Base-by-base conservation (phyloP, 2,329 filamentous ascomycete genomes). In the Scedosporium boydii region DNA sequence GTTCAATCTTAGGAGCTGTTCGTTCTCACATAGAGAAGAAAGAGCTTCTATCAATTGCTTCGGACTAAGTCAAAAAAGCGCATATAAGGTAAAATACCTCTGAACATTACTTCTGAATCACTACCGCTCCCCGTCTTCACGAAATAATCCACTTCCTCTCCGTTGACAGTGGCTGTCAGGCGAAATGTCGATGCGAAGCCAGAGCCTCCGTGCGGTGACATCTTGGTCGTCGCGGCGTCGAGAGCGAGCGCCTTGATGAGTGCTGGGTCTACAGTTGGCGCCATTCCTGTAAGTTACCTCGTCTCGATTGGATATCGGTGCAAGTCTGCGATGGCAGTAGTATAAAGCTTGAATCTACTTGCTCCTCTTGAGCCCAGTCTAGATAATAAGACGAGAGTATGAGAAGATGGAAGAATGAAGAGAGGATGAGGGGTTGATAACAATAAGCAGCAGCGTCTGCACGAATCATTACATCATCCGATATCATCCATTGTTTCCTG, bases 121-220 rank as follows among this genome's bases (percentile, higher is more conserved):
- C 75, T 70, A 0, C 87, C 87, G 4, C 72, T 74, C 0, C 86
- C 87, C 0, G 82, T 90, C 74, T 93, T 93, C 73, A 93, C 82
- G 71, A 93, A 93, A 69, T 82, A 92, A 21, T 78, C 75, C 66
- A 76, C 78, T 1, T 79, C 75, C 53, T 75, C 75, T 34, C 82
- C 84, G 67, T 84, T 75, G 16, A 72, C 66, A 3, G 76, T 72
- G 3, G 75, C 73, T 14, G 75, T 75, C 60, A 82, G 69, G 70
- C 87, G 89, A 63, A 82, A 87, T 0, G 88, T 90, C 0, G 85
- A 86, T 1, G 88, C 80, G 66, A 89, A 89, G 51, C 86, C 86
- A 1, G 87, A 88, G 58, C 86, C 83, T 63, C 87, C 88, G 65
- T 87, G 82, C 3, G 82, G 76, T 1, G 80, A 75, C 12, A 91